Conservation (phyloP, 768 basidiomycete genomes). For the Rhodotorula diobovata region DNA sequence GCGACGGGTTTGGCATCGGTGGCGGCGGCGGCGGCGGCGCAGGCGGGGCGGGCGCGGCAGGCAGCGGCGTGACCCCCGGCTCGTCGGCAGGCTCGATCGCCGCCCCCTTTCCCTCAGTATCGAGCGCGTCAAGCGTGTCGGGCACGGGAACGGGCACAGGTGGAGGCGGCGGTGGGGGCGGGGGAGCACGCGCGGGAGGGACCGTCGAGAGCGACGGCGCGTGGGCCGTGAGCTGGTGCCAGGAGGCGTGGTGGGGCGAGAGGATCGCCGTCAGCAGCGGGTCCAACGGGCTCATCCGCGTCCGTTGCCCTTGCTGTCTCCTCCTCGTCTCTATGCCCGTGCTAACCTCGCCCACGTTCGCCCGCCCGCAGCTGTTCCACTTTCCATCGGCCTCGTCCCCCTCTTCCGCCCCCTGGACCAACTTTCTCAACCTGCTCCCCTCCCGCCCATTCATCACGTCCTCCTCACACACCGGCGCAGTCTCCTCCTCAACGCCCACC, state of each 20-base stretch:
- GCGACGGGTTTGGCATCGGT: conserved; percentile 51
- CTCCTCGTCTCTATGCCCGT: no score
- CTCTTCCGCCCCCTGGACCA: conserved; percentile 55
- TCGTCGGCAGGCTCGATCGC: conserved; percentile 16
- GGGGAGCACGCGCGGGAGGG: conserved; percentile 45
- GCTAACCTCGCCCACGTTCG: not conserved
- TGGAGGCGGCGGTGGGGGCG: conserved; percentile 48
- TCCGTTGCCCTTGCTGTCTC: conserved; percentile 46
- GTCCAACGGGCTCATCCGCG: conserved; percentile 69
- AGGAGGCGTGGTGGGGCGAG: conserved; percentile 93
- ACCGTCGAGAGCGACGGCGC: conserved; percentile 82
- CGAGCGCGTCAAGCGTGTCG: conserved; percentile 27
- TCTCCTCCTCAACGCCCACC: not conserved
- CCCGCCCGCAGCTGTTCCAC: conserved; percentile 63
- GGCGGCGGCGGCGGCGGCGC: conserved; percentile 57
- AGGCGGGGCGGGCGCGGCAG: conserved; percentile 45
- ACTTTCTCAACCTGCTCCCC: conserved; percentile 48
- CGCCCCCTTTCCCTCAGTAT: conserved; percentile 11
- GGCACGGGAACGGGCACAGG: conserved; percentile 21
- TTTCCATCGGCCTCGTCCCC: conserved; percentile 49
- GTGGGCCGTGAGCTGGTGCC: conserved; percentile 93
- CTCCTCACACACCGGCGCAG: no score
- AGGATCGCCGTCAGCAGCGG: conserved; percentile 74
- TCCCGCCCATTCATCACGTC: conserved; percentile 45
- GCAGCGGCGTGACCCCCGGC: conserved; percentile 36